phyloP scores from a whole-genome alignment of 768 basidiomycete genomes.

The Sarcomyxa edulis region DNA sequence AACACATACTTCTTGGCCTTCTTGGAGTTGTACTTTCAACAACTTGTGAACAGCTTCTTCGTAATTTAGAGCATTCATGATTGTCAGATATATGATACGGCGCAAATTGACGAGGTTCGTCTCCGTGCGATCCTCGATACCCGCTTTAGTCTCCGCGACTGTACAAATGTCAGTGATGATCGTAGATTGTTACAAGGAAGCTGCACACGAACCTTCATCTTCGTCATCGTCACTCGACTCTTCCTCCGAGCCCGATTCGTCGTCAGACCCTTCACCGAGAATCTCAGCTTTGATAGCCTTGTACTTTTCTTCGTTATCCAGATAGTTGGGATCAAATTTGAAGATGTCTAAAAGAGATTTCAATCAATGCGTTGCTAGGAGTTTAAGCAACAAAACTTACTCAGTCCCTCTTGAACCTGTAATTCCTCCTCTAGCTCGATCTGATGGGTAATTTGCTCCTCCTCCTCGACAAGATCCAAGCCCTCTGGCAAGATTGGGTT shows the following conservation, averaged over 20 bases:
- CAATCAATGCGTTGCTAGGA: slow-evolving; percentile 7
- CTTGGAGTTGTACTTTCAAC: slow-evolving; percentile 85
- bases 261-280: slow-evolving; percentile 81
- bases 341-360: slow-evolving; percentile 69
- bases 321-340: slow-evolving; percentile 85
- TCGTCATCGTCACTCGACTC: slow-evolving; percentile 62
- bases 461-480: slow-evolving; percentile 94
- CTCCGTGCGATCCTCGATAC: slow-evolving; percentile 91
- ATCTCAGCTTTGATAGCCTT: slow-evolving; percentile 89
- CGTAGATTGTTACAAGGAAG: neutral
- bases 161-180: slow-evolving; percentile 6
- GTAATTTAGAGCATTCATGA: slow-evolving; percentile 98
- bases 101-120: slow-evolving; percentile 95
- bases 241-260: slow-evolving; percentile 52
- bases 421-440: slow-evolving; percentile 91
- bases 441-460: slow-evolving; percentile 95
- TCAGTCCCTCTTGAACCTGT: slow-evolving; percentile 90
- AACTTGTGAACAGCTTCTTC: slow-evolving; percentile 99
- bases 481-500: slow-evolving; percentile 94
- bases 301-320: slow-evolving; percentile 94
- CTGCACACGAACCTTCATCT: slow-evolving; percentile 28
- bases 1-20: slow-evolving; percentile 83
- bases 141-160: slow-evolving; percentile 77
- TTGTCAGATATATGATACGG: slow-evolving; percentile 91
- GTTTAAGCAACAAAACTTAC: slow-evolving; percentile 57